Percentiles rank a stretch among this genome's conserved stretches.
These are phyloP conservation scores for Fusarium dlaminii DNA, from an alignment of 2,329 filamentous ascomycete genomes.

Conservation along the genomic window DNA sequence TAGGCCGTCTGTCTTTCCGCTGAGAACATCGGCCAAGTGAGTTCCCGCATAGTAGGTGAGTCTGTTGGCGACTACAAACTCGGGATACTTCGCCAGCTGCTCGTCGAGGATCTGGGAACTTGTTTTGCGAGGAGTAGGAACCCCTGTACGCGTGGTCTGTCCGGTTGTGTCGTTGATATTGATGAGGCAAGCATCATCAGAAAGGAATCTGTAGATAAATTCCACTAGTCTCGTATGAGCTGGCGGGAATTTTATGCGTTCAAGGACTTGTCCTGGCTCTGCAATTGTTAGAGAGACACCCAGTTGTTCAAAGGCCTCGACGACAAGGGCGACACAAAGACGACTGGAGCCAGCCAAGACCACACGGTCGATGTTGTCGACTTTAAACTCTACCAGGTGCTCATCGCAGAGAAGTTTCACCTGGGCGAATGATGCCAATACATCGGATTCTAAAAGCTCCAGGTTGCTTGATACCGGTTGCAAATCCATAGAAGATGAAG, in stretches of 20 bases:
- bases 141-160: background rate
- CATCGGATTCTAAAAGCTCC: background rate
- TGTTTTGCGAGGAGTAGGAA: background rate
- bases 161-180: background rate
- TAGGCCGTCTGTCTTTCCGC: background rate
- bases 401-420: background rate
- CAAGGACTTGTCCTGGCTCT: background rate
- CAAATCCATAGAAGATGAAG: background rate
- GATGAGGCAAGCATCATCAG: background rate
- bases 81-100: background rate
- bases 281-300: background rate
- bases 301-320: background rate
- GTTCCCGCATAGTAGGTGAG: background rate
- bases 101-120: background rate
- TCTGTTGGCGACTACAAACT: background rate
- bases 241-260: background rate
- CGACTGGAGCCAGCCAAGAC: background rate
- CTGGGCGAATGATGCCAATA: background rate
- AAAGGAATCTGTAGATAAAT: background rate
- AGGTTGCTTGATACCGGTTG: background rate
- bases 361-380: background rate
- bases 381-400: background rate
- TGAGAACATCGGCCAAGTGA: background rate
- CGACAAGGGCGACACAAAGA: background rate
- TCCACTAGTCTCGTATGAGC: background rate